Evolutionary conservation across 371 early-diverging fungal genomes (phyloP), one percentile per base, ranked within the genome.

Genomic region (Massospora cicadina): DNA sequence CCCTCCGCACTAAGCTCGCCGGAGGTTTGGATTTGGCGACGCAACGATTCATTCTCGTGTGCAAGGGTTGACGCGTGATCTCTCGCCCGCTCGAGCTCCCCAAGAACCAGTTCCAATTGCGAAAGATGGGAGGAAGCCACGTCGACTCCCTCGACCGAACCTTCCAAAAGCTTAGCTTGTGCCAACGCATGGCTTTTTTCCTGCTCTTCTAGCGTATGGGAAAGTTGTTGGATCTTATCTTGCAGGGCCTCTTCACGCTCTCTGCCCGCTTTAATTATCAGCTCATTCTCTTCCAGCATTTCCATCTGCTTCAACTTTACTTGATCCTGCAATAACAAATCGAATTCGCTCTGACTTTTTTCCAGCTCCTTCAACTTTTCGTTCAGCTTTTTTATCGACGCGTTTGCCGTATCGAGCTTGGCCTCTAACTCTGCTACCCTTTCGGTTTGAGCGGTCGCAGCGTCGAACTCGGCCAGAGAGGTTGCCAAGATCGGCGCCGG

Each of bases 401-500:
- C 32, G 23, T 76, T 75, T 55, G 76, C 70, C 24, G 65, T 65
- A 13, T 71, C 65, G 24, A 73, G 65, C 26, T 79, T 75, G 17
- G 73, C 68, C 57, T 84, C 71, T 67, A 84, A 78, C 28, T 80
- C 77, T 60, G 76, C 33, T 24, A 71, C 69, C 64, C 82, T 84
- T 66, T 87, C 84, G 13, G 68, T 67, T 55, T 79, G 76, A 1
- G 79, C 33, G 1, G 75, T 30, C 1, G 71, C 72, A 29, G 75
- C 70, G 65, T 86, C 81, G 23, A 72, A 67, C 54, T 63, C 0
- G 67, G 66, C 29, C 74, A 57, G 61, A 69, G 67, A 1, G 68
- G 60, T 64, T 65, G 67, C 29, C 58, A 86, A 77, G 17, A 88
- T 70, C 31, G 85, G 82, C 2, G 81, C 82, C 2, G 93, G 95